These are phyloP conservation scores for Pythium volutum DNA, from an alignment of 352 stramenopile species.

Conservation along the genomic window DNA sequence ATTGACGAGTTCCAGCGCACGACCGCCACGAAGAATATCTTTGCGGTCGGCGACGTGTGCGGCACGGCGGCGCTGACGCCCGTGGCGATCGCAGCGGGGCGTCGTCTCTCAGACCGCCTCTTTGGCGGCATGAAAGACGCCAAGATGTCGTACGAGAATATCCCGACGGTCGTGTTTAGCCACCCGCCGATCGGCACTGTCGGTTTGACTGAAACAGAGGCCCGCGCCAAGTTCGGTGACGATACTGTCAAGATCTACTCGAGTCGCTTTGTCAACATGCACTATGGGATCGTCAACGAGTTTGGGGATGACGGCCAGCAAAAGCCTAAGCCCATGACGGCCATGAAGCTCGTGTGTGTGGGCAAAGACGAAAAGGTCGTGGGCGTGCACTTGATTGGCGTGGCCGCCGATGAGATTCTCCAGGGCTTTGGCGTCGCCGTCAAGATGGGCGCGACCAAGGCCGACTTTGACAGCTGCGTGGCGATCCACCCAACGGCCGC, in stretches of 20 bases:
- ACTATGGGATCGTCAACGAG: constrained; percentile 85
- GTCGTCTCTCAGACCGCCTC: constrained; percentile 87
- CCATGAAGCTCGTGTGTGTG: constrained; percentile 94
- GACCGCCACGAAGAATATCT: constrained; percentile 91
- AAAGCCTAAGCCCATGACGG: constrained; percentile 91
- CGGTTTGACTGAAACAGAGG: constrained; percentile 92
- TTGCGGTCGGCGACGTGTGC: constrained; percentile 86
- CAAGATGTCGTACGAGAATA: constrained; percentile 89
- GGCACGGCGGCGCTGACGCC: constrained; percentile 56
- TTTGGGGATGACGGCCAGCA: constrained; percentile 32
- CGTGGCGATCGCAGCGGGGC: constrained; percentile 86
- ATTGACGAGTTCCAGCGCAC: constrained; percentile 89
- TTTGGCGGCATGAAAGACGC: constrained; percentile 83
- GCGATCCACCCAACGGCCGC: constrained; percentile 96
- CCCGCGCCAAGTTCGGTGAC: constrained; percentile 89
- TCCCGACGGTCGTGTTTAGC: constrained; percentile 97
- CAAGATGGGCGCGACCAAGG: constrained; percentile 98
- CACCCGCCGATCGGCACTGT: constrained; percentile 95
- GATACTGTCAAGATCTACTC: constrained; percentile 96
- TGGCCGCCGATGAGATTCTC: constrained; percentile 96
- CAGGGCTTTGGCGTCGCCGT: constrained; percentile 98
- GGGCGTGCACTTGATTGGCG: constrained; percentile 95
- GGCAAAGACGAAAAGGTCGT: constrained; percentile 92
- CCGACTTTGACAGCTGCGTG: constrained; percentile 95
- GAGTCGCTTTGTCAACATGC: constrained; percentile 94